Conservation (phyloP, 2,329 filamentous ascomycete genomes). For the Penicillium sp. region DNA sequence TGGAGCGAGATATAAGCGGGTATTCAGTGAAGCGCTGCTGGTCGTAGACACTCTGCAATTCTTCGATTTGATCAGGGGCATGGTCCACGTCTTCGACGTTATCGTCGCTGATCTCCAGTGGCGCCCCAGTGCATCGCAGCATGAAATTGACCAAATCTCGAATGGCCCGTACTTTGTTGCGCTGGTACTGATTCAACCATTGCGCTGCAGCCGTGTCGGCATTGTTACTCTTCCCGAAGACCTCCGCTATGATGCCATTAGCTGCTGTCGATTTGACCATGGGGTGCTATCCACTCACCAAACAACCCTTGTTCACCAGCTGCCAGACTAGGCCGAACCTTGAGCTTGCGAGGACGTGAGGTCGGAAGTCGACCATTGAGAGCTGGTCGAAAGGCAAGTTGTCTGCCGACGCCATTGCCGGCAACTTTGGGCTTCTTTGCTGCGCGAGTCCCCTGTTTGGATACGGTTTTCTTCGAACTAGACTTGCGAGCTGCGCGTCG, state of each 20-base stretch:
- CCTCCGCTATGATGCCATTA: no score
- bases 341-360: slow-evolving; percentile 51
- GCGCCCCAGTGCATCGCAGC: slow-evolving; percentile 71
- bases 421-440: slow-evolving; percentile 58
- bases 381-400: slow-evolving; percentile 56
- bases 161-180: slow-evolving; percentile 55
- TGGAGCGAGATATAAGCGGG: slow-evolving; percentile 79
- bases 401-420: slow-evolving; percentile 45
- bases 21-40: slow-evolving; percentile 84
- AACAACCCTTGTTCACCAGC: slow-evolving; percentile 57
- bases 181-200: slow-evolving; percentile 58
- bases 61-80: slow-evolving; percentile 69
- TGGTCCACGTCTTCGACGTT: slow-evolving; percentile 91
- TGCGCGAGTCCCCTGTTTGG: slow-evolving; percentile 37
- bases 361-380: slow-evolving; percentile 45
- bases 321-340: slow-evolving; percentile 51
- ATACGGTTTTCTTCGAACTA: slow-evolving; percentile 41
- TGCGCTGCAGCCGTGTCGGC: slow-evolving; percentile 56
- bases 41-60: slow-evolving; percentile 86
- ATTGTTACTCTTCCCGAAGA: slow-evolving; percentile 56
- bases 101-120: slow-evolving; percentile 71
- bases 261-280: no score
- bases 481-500: slow-evolving; percentile 37
- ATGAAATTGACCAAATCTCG: slow-evolving; percentile 62
- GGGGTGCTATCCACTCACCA: slow-evolving; percentile 45